Evolutionary conservation across 495 filamentous ascomycete species (phyloP).

Genomic region (Aspergillus kassunensis): DNA sequence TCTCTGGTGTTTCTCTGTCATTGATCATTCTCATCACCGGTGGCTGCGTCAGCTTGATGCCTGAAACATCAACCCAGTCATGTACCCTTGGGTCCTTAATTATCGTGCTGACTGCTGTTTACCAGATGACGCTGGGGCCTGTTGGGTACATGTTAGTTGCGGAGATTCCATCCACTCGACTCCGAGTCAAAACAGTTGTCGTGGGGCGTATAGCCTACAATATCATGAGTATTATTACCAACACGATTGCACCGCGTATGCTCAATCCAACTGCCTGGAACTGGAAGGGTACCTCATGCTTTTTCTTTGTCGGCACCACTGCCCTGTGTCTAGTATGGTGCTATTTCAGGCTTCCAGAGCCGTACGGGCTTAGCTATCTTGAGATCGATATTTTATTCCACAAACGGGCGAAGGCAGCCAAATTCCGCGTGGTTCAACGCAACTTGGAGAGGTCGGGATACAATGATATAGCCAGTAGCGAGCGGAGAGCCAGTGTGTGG

Average conservation of each 20-base stretch:
- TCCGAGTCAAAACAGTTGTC: slow-evolving; percentile 74
- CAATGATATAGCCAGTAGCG: not conserved
- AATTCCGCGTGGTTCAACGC: not conserved
- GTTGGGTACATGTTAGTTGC: slow-evolving; percentile 72
- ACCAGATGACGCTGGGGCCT: slow-evolving; percentile 69
- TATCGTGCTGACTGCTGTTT: slow-evolving; percentile 36
- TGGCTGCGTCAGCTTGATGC: slow-evolving; percentile 64
- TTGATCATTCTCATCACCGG: slow-evolving; percentile 61
- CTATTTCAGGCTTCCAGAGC: not conserved
- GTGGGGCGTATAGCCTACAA: slow-evolving; percentile 69
- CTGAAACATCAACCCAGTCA: slow-evolving; percentile 30
- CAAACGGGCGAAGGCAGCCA: not conserved
- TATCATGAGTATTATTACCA: slow-evolving; percentile 58
- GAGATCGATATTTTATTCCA: not conserved
- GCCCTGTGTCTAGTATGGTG: not conserved
- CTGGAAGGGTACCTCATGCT: not conserved
- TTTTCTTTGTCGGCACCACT: not conserved
- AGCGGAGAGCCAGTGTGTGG: not conserved
- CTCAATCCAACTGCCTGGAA: not conserved
- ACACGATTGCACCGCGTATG: not conserved
- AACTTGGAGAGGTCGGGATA: not conserved
- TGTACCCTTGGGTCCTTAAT: slow-evolving; percentile 56
- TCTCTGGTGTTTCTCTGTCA: slow-evolving; percentile 56
- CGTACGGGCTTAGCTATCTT: not conserved
- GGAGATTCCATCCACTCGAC: slow-evolving; percentile 65